Conservation (phyloP, 768 basidiomycete genomes). For the Boletales sp. region DNA sequence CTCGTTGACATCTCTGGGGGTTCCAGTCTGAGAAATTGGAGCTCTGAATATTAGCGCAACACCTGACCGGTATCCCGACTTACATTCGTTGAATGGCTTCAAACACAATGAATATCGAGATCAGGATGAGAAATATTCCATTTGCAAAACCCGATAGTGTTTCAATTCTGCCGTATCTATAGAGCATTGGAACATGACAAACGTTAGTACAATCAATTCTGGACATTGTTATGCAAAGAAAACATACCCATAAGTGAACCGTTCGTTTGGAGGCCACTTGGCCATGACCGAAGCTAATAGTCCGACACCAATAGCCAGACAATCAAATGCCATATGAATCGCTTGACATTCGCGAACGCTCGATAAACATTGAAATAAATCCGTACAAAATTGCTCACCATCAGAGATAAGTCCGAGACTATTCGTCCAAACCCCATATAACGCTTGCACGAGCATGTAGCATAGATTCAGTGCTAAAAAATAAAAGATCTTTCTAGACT, state of each 20-base stretch:
- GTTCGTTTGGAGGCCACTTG: conserved; percentile 92
- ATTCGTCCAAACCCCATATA: conserved; percentile 97
- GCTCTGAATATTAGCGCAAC: not conserved
- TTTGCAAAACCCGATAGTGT: conserved; percentile 98
- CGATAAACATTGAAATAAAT: not conserved
- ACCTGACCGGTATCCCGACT: conserved; percentile 21
- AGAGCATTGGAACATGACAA: not conserved
- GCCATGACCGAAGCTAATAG: conserved; percentile 97
- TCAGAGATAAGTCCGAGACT: conserved; percentile 95
- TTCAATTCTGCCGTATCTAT: conserved; percentile 91
- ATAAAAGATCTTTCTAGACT: conserved; percentile 95
- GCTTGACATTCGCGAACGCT: conserved; percentile 45
- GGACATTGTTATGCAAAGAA: not conserved
- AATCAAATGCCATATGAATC: conserved; percentile 99
- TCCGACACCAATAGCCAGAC: conserved; percentile 94
- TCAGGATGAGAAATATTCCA: conserved; percentile 88
- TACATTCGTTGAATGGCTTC: conserved; percentile 95
- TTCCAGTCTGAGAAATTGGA: conserved; percentile 53
- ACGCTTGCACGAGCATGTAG: conserved; percentile 97
- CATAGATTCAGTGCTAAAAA: conserved; percentile 92
- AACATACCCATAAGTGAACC: conserved; percentile 90
- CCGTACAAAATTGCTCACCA: conserved; percentile 48
- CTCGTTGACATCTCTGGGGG: conserved; percentile 98
- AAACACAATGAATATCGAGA: conserved; percentile 97
- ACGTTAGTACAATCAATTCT: not conserved